Base-by-base conservation (phyloP, 2,329 filamentous ascomycete species). In the Alternaria sp. region DNA sequence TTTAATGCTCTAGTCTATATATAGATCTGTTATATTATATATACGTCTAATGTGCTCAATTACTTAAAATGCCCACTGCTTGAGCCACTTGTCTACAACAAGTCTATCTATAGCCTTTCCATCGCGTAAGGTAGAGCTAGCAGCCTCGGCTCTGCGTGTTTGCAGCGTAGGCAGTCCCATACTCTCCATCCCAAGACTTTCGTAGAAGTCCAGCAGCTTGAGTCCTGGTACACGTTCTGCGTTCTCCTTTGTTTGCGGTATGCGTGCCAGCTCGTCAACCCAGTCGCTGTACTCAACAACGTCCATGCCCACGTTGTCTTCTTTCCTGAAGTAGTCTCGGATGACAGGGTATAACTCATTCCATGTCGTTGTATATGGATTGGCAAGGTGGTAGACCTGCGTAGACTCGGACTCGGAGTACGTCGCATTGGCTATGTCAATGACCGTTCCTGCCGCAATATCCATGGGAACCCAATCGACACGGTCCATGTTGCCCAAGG, bases 401-500 rank as follows among this genome's bases (percentile, higher is more conserved):
- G 40, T 28, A 7, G 38, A 20, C 11, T 57, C 54, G 5, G 20
- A 4, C 34, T 41, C 20, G 12, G 30, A 46, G n/a, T 12, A 3
- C 9, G 48, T 53, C 18, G 55, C 55, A 4, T 34, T 40, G 18
- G 32, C 49, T 4, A 58, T 54, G 40, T 58, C 55, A 4, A 58
- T 46, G 25, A 58, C 49, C 2, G 55, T 8, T 6, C 40, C 55
- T 3, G 48, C 55, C 7, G 52, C 52, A 5, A 34, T 25, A 12
- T 72, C 68, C 43, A 70, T 63, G 1, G 71, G 71, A 1, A 75
- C 59, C 73, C 73, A 76, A 36, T 75, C 71, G 0, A 75, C 63
- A 7, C 51, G 46, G 14, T 72, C 59, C 49, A 70, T 48, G 6
- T 48, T 59, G 5, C 56, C 56, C 30, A 43, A 60, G 48, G 12